Percentiles rank a stretch among this genome's conserved stretches.
Evolutionary conservation across 129 eudicot genomes (phyloP).

Genomic region (Daucus carota): DH1_v3.0 NC_030383.2:8703501-8704000

Average conservation of each 20-base stretch:
- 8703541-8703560: constrained; percentile 68
- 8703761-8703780: constrained; percentile 80
- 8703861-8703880: constrained; percentile 98
- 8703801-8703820: constrained; percentile 96
- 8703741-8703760: constrained; percentile 45
- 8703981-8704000: constrained; percentile 34
- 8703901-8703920: constrained; percentile 93
- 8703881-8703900: constrained; percentile 92
- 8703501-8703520: constrained; percentile 79
- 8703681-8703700: constrained; percentile 53
- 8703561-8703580: constrained; percentile 67
- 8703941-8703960: constrained; percentile 94
- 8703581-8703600: constrained; percentile 82
- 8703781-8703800: constrained; percentile 80
- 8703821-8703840: constrained; percentile 95
- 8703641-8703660: constrained; percentile 83
- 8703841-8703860: constrained; percentile 89
- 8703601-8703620: constrained; percentile 80
- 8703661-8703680: constrained; percentile 72
- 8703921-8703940: constrained; percentile 98
- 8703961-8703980: constrained; percentile 61
- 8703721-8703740: constrained; percentile 84
- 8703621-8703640: constrained; percentile 77
- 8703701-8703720: constrained; percentile 73
- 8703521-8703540: constrained; percentile 81